Base-by-base conservation (phyloP, 306 rosid species). In the Cyclanthera cordifolia region DNA sequence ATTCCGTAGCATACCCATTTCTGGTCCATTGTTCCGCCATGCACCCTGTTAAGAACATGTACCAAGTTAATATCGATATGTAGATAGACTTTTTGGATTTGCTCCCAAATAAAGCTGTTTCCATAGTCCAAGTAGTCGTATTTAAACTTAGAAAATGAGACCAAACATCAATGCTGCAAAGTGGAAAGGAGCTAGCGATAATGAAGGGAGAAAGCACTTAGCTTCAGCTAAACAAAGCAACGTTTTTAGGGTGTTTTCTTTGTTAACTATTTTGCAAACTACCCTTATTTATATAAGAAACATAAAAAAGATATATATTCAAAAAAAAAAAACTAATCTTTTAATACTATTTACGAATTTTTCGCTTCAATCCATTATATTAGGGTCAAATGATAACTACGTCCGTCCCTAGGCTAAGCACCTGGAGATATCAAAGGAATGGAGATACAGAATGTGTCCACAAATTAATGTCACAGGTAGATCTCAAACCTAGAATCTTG, bases 21-120 rank as follows among this genome's bases (percentile, higher is more conserved):
- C 95, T 34, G 85, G 76, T 48, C 72, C 79, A 76, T 75, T 93
- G 72, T 67, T 88, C 76, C 88, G 91, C 86, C 91, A 83, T 43
- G 85, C 85, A 80, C 74, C 77, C 99, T 94, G 78, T 75, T 73
- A 60, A 79, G 27, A 80, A 77, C 73, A 30, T n/a, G 80, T 80
- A 56, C 67, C 24, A 66, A 66, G 54, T 66, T 7, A 24, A 45
- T 43, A 23, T 8, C 17, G 23, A 46, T 14, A 1, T 64, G 25
- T 14, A 0, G 21, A 65, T 14, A 45, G 52, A 16, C 32, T 23
- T 46, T 39, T n/a, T 24, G 19, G 34, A 13, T 45, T 24, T 8
- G 1, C 24, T 46, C 70, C 54, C 32, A 46, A 65, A 21, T 23
- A 46, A 64, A 3, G 14, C 12, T 27, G 27, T 23, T 15, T 46